A percentile compares a stretch with the other conserved stretches of the same genome.
Evolutionary conservation across 192 early-diverging fungal species (phyloP).

Genomic region (Globomyces pollinis-pini): DNA sequence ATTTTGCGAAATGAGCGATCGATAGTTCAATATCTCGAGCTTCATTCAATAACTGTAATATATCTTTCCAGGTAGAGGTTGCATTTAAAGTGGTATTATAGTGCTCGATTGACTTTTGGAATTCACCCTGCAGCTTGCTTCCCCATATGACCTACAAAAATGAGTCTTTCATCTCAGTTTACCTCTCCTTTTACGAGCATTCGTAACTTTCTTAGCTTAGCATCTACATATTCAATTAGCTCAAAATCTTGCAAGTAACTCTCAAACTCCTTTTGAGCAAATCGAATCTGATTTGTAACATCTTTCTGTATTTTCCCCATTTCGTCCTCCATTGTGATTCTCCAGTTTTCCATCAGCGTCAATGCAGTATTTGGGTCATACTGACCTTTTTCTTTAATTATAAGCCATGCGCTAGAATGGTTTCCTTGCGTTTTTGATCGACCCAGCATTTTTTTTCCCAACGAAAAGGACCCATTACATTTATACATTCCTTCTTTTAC

Average conservation of each 20-base stretch:
- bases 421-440: constrained; percentile 6
- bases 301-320: constrained; percentile 8
- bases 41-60: background rate
- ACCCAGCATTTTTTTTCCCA: background rate
- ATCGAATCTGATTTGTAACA: constrained; percentile 4
- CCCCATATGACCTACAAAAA: background rate
- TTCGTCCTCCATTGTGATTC: background rate
- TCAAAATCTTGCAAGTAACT: background rate
- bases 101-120: background rate
- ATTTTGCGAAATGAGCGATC: background rate
- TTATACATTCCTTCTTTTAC: background rate
- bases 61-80: background rate
- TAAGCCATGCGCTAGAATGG: constrained; percentile 3
- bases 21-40: background rate
- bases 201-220: background rate
- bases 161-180: background rate
- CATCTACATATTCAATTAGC: background rate
- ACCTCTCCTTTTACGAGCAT: background rate
- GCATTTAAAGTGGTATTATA: background rate
- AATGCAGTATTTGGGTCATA: background rate
- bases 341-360: background rate
- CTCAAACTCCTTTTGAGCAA: background rate
- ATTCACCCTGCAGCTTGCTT: background rate
- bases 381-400: background rate
- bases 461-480: background rate